These are phyloP conservation scores for Pichia manshurica DNA, from an alignment of 805 yeast species.

Conservation along the genomic window DNA sequence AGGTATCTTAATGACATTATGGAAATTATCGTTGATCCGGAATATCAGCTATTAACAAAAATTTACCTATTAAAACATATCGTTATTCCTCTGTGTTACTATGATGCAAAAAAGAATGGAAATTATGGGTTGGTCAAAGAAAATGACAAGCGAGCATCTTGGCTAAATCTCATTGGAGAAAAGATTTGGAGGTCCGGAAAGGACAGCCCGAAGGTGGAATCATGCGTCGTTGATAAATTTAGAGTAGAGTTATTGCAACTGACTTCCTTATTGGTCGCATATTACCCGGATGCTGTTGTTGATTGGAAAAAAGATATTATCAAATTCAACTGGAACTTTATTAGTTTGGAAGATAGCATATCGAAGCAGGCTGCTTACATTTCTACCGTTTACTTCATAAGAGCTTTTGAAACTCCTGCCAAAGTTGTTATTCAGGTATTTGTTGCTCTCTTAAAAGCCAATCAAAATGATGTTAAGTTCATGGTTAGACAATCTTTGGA, in stretches of 20 bases:
- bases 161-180: conserved; percentile 61
- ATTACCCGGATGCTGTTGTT: conserved; percentile 53
- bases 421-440: conserved; percentile 88
- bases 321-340: conserved; percentile 90
- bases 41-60: conserved; percentile 44
- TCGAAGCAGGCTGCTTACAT: conserved; percentile 92
- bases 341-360: conserved; percentile 80
- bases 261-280: conserved; percentile 69
- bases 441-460: conserved; percentile 80
- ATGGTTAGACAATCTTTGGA: conserved; percentile 86
- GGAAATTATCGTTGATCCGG: conserved; percentile 42
- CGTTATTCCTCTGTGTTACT: conserved; percentile 59
- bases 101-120: conserved; percentile 46
- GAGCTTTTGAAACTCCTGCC: conserved; percentile 82
- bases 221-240: conserved; percentile 68
- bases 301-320: conserved; percentile 77
- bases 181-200: conserved; percentile 69
- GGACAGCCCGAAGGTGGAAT: conserved; percentile 46
- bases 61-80: conserved; percentile 57
- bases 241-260: conserved; percentile 75
- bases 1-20: conserved; percentile 48
- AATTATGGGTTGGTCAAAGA: conserved; percentile 14
- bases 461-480: conserved; percentile 76
- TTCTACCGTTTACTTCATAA: conserved; percentile 77
- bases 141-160: conserved; percentile 35